Percentiles rank a stretch among this genome's conserved stretches.
These are phyloP conservation scores for Tolypocladium cylindrosporum DNA, from an alignment of 2,329 filamentous ascomycete species.

Conservation along the genomic window DNA sequence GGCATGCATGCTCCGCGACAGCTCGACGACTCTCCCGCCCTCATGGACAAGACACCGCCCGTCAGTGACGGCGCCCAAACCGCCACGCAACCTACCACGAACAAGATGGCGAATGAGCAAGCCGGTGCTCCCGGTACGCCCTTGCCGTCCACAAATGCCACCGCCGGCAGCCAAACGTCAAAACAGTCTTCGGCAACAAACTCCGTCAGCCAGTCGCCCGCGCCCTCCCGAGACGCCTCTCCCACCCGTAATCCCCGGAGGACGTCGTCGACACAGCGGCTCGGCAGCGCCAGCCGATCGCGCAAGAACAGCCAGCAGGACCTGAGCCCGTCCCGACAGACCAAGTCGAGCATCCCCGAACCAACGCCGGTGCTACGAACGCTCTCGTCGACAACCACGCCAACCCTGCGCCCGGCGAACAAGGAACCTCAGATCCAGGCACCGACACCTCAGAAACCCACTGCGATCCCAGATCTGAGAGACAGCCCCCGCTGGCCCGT, in stretches of 20 bases:
- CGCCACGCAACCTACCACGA: conserved; percentile 8
- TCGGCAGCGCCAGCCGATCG: conserved; percentile 35
- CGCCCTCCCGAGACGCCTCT: conserved; percentile 36
- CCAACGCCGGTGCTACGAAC: conserved; percentile 55
- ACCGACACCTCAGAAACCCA: conserved; percentile 54
- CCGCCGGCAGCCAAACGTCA: conserved; percentile 18
- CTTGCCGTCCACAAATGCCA: conserved; percentile 8
- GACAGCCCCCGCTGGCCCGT: conserved; percentile 64
- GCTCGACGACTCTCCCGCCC: conserved; percentile 14
- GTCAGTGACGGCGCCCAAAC: conserved; percentile 6
- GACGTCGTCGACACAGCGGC: conserved; percentile 22
- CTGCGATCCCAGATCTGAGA: conserved; percentile 36
- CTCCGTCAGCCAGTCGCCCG: conserved; percentile 25
- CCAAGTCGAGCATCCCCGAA: conserved; percentile 43
- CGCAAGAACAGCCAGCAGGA: conserved; percentile 58
- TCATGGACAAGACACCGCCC: conserved; percentile 25
- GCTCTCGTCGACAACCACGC: conserved; percentile 58
- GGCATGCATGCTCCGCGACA: conserved; percentile 21
- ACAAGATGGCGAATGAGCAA: conserved; percentile 8
- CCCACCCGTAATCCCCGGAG: conserved; percentile 30
- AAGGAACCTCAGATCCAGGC: conserved; percentile 53
- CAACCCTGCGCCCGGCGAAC: conserved; percentile 50
- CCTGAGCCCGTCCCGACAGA: conserved; percentile 48
- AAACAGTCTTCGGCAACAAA: conserved; percentile 26
- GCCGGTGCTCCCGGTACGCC: conserved; percentile 4